Conservation (phyloP, 2,329 filamentous ascomycete species). For the Pyrenophora seminiperda region DNA sequence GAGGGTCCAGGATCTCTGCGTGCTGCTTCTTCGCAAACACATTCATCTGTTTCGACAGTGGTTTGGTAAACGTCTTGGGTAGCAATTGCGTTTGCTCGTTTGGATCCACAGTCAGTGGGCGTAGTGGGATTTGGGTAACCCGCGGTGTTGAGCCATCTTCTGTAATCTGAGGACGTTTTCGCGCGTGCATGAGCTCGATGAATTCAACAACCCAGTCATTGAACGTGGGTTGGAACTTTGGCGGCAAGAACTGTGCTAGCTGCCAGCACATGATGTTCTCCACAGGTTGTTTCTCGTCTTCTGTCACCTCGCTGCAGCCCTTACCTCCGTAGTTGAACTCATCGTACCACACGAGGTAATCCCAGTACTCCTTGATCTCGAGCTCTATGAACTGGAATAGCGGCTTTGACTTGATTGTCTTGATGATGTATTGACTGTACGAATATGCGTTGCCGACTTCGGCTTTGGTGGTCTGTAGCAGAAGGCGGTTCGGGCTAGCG, state of each 20-base stretch:
- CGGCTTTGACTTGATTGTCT: constrained; percentile 93
- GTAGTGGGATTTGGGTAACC: constrained; percentile 65
- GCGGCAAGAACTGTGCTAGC: constrained; percentile 84
- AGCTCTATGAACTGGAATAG: constrained; percentile 97
- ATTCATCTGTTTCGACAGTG: constrained; percentile 85
- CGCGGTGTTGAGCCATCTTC: constrained; percentile 57
- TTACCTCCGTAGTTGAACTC: constrained; percentile 99
- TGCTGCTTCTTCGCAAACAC: constrained; percentile 83
- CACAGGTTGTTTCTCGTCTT: constrained; percentile 76
- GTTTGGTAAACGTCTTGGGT: constrained; percentile 83
- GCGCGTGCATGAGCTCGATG: constrained; percentile 86
- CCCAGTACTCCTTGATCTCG: constrained; percentile 98
- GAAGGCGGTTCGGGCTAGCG: constrained; percentile 83
- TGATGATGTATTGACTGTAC: constrained; percentile 96
- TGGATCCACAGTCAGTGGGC: constrained; percentile 58
- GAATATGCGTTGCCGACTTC: constrained; percentile 97
- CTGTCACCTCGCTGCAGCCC: constrained; percentile 80
- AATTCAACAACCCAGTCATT: constrained; percentile 94
- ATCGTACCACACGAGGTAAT: constrained; percentile 98
- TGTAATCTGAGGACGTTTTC: constrained; percentile 68
- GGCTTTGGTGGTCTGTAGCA: constrained; percentile 93
- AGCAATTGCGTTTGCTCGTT: constrained; percentile 70
- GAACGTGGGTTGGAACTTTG: constrained; percentile 80
- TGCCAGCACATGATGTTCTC: constrained; percentile 99
- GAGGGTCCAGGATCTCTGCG: constrained; percentile 85